These are phyloP conservation scores for Stentor roeselii DNA, from an alignment of 73 alveolate genomes.

Conservation along the genomic window DNA sequence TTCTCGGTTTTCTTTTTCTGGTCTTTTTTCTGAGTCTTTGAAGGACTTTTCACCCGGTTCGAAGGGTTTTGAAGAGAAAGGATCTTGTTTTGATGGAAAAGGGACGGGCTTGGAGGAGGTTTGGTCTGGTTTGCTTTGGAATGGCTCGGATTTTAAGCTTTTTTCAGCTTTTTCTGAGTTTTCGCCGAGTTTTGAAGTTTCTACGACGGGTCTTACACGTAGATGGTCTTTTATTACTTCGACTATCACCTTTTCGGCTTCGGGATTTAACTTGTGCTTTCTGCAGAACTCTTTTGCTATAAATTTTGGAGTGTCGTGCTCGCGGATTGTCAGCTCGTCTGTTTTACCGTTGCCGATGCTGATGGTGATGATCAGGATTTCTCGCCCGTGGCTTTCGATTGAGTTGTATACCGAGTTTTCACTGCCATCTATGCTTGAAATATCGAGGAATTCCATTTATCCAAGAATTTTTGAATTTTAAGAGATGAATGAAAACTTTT, in stretches of 20 bases:
- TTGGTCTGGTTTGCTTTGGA: too few species aligned
- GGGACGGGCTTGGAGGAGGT: too few species aligned
- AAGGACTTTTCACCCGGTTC: too few species aligned
- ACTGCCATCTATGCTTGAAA: neutral
- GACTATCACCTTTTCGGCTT: neutral
- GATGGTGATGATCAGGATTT: neutral
- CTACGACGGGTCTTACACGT: neutral
- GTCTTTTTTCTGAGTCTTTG: neutral
- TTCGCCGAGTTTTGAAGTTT: neutral
- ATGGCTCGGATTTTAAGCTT: too few species aligned
- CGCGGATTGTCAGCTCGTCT: neutral
- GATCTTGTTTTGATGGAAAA: too few species aligned
- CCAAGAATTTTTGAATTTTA: too few species aligned
- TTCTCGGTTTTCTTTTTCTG: neutral
- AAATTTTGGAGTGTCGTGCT: neutral
- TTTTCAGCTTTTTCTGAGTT: neutral
- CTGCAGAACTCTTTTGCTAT: neutral
- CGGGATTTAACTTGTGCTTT: neutral
- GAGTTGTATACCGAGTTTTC: neutral
- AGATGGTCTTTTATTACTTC: neutral
- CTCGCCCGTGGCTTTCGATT: neutral
- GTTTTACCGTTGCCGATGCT: neutral
- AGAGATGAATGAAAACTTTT: too few species aligned
- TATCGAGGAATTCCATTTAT: neutral
- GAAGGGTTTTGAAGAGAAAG: too few species aligned